These are phyloP conservation scores for Myochromella boudieri DNA, from an alignment of 768 basidiomycete species.

Conservation along the genomic window DNA sequence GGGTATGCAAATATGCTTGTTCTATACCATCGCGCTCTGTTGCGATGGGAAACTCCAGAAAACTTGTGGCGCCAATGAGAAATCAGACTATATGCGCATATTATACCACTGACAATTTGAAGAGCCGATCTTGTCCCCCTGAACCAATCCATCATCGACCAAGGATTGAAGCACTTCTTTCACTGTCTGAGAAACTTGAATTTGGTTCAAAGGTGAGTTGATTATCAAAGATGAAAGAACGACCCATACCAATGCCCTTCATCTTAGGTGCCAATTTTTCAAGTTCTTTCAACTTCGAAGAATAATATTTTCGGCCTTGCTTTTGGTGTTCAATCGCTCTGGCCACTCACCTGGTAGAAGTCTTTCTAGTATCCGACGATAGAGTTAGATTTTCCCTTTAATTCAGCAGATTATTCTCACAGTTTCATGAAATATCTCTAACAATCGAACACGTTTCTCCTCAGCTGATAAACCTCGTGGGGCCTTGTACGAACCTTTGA, in stretches of 20 bases:
- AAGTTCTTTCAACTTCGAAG: conserved; percentile 77
- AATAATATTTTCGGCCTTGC: not conserved
- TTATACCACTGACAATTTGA: conserved; percentile 72
- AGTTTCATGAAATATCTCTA: conserved; percentile 94
- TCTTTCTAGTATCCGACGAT: conserved; percentile 57
- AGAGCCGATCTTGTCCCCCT: conserved; percentile 90
- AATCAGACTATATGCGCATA: conserved; percentile 20
- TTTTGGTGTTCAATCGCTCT: too few relatives aligned
- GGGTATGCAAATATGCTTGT: not conserved
- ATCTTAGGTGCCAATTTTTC: conserved; percentile 87
- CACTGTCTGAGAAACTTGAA: conserved; percentile 80
- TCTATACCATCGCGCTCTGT: conserved; percentile 70
- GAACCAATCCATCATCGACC: conserved; percentile 83
- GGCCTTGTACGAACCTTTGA: conserved; percentile 40
- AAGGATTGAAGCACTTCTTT: conserved; percentile 90
- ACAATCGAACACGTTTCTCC: conserved; percentile 84
- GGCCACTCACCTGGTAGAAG: conserved; percentile 62
- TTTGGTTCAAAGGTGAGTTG: not conserved
- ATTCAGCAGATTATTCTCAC: conserved; percentile 35
- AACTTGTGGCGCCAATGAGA: conserved; percentile 44
- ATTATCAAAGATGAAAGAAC: not conserved
- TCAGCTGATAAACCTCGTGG: conserved; percentile 85
- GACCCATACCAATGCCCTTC: conserved; percentile 78
- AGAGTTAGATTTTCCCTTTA: not conserved
- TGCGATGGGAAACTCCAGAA: conserved; percentile 97